Evolutionary conservation across 768 basidiomycete species (phyloP), one percentile per base, ranked within the genome.

Genomic region (Tricholoma hemisulphureum): DNA sequence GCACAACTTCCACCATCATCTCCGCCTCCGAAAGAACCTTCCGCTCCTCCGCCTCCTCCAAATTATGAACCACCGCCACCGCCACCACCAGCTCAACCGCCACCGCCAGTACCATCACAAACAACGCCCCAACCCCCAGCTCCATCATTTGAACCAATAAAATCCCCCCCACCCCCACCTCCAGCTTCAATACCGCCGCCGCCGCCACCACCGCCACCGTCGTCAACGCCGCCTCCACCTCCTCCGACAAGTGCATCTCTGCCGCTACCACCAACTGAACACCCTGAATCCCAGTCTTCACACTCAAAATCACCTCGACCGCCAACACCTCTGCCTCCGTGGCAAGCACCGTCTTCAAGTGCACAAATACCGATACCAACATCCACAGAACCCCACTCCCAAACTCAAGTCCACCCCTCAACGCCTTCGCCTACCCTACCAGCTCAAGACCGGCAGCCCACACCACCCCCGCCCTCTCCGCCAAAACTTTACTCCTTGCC

Each of bases 281-380:
- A 65, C 10, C 66, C 70, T 1, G n/a, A n/a, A n/a, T 70, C 71
- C 18, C 69, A 70, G 6, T 58, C 74, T 11, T 72, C 70, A 24
- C 66, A 64, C 8, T 64, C 71, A 29, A 66, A 66, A 48, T 70
- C 77, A 4, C 71, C 75, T 6, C 72, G 71, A 26, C 74, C 77
- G 5, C 71, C 77, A 39, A 71, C 77, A 23, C 70, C 75, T 0
- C 77, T 77, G 0, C 69, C 51, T 62, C 72, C 63, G 45, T 63
- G 61, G 10, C 63, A 67, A 2, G 60, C 62, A 23, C 63, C 66
- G 37, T 56, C 66, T 14, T 57, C 63, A 24, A 61, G 59, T 11
- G 49, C 65, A 21, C 59, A 61, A 41, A 45, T 60, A 55, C 55
- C 53, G 21, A 18, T 37, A 2, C 41, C 31, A 53, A 21, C 57